A percentile compares a stretch with the other conserved stretches of the same genome.
Evolutionary conservation across 192 early-diverging fungal genomes (phyloP).

Genomic region (Mortierella antarctica): DNA sequence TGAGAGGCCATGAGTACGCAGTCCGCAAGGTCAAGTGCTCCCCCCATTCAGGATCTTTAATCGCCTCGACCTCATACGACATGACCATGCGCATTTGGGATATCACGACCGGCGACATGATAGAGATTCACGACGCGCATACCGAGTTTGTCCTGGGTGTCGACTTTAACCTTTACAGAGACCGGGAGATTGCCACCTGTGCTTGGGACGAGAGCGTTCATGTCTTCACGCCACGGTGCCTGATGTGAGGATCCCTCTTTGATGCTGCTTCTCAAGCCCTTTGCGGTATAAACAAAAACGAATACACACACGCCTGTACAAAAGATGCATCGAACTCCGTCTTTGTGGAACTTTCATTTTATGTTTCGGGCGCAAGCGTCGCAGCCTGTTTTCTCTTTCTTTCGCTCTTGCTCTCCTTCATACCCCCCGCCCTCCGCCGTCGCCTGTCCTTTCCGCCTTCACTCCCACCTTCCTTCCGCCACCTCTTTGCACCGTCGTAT

Average conservation of each 20-base stretch:
- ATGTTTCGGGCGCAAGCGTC: too few relatives aligned
- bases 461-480: not conserved
- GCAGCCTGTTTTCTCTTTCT: not conserved
- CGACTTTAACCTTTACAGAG: conserved; percentile 91
- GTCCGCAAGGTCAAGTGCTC: conserved; percentile 92
- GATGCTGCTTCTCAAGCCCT: not conserved
- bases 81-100: conserved; percentile 98
- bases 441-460: not conserved
- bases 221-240: conserved; percentile 60
- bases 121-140: conserved; percentile 85
- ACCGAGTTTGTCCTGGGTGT: conserved; percentile 97
- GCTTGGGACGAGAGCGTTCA: conserved; percentile 95
- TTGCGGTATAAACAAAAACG: not conserved
- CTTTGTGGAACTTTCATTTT: too few relatives aligned
- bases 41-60: conserved; percentile 84
- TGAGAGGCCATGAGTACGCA: conserved; percentile 93
- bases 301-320: not conserved
- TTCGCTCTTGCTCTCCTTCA: not conserved
- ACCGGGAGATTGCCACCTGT: conserved; percentile 91
- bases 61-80: conserved; percentile 92
- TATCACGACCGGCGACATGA: conserved; percentile 60
- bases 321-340: not conserved
- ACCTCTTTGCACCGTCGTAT: not conserved
- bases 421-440: not conserved
- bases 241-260: conserved; percentile 22